Conservation (phyloP, 768 basidiomycete genomes). For the Tephrocybe rancida region DNA sequence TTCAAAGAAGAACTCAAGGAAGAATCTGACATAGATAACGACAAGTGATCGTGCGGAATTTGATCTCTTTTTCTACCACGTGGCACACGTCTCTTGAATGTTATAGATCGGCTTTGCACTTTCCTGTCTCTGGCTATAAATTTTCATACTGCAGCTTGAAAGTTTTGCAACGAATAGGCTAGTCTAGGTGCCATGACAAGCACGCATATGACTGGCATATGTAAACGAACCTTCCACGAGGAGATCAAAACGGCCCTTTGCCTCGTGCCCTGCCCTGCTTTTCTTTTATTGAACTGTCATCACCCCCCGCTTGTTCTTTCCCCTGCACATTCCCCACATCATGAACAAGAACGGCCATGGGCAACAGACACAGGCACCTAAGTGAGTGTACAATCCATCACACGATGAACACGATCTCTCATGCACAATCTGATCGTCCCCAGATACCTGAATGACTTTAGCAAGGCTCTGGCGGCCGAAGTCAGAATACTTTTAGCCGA, state of each 20-base stretch:
- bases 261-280: background rate
- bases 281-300: background rate
- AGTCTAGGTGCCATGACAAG: too few relatives aligned
- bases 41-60: too few relatives aligned
- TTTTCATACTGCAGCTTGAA: too few relatives aligned
- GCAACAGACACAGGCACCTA: background rate
- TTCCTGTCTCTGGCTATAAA: too few relatives aligned
- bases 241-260: background rate
- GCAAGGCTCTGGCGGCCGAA: slow-evolving; percentile 77
- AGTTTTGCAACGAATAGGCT: too few relatives aligned
- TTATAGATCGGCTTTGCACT: too few relatives aligned
- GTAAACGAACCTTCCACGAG: too few relatives aligned
- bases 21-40: too few relatives aligned
- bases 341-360: background rate
- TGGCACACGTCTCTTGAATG: too few relatives aligned
- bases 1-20: too few relatives aligned
- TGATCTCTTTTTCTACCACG: too few relatives aligned
- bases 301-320: background rate
- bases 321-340: background rate
- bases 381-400: background rate
- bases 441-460: slow-evolving; percentile 81
- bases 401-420: background rate
- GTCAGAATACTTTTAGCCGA: slow-evolving; percentile 78
- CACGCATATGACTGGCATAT: too few relatives aligned
- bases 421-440: slow-evolving; percentile 4